Evolutionary conservation across 768 basidiomycete species (phyloP).

Genomic region (Serpula lacrymans): DNA sequence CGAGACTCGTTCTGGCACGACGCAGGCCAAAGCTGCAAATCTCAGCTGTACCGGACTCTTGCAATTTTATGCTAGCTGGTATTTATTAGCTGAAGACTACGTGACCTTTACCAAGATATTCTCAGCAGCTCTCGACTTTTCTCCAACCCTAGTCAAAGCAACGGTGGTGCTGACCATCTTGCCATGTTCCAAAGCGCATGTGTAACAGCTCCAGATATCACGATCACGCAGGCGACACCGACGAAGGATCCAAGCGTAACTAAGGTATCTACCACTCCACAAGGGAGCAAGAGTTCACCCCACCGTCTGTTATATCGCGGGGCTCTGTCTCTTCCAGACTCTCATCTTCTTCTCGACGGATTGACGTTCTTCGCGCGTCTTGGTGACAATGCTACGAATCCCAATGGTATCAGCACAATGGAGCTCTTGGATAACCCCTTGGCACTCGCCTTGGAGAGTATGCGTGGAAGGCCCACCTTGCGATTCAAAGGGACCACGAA

Average conservation of each 20-base stretch:
- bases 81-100: no score
- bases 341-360: conserved; percentile 68
- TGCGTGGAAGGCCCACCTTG: conserved; percentile 70
- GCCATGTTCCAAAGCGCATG: no score
- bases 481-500: conserved; percentile 53
- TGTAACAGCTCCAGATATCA: conserved; percentile 5
- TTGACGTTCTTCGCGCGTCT: conserved; percentile 61
- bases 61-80: no score
- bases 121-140: no score
- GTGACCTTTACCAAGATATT: no score
- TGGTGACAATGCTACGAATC: conserved; percentile 18
- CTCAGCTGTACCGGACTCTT: no score
- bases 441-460: conserved; percentile 72
- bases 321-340: conserved; percentile 69
- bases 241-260: conserved; percentile 7
- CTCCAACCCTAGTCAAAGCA: no score
- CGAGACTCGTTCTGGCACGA: no score
- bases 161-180: no score
- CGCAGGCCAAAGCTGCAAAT: no score
- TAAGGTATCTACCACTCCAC: background rate
- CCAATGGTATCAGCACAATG: no score
- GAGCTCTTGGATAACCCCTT: conserved; percentile 64
- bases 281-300: conserved; percentile 3
- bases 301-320: conserved; percentile 74
- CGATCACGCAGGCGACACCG: conserved; percentile 19